Percentiles rank a stretch among this genome's conserved stretches.
phyloP scores from a whole-genome alignment of 345 rosid species.

The Tarenaya hassleriana region DNA sequence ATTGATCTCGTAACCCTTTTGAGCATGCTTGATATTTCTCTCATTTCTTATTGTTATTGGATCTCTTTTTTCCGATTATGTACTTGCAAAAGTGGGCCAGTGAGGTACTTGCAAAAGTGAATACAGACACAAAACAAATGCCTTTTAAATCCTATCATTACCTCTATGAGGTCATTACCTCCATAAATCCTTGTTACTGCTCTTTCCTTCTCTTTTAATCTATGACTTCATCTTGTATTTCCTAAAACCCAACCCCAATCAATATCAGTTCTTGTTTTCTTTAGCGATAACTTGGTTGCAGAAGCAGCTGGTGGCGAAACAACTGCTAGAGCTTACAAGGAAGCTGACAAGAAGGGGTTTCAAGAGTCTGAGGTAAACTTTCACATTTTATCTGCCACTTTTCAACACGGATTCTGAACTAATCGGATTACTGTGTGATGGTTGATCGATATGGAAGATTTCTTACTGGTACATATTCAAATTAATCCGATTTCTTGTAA shows the following conservation, averaged over 20 bases:
- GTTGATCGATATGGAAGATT: not conserved
- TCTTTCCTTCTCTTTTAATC: not conserved
- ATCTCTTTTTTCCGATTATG: constrained; percentile 4
- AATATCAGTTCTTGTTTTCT: not conserved
- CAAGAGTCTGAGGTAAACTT: constrained; percentile 58
- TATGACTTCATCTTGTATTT: not conserved
- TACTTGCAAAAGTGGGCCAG: too few species aligned
- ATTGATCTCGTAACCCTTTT: not conserved
- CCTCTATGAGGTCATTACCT: constrained; percentile 2
- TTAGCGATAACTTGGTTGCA: constrained; percentile 67
- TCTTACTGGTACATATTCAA: not conserved
- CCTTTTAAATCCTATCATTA: not conserved
- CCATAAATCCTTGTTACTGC: not conserved
- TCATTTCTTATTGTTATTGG: constrained; percentile 8
- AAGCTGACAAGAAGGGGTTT: constrained; percentile 65
- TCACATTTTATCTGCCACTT: constrained; percentile 10
- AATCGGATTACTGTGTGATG: not conserved
- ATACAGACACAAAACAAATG: too few species aligned
- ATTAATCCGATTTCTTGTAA: not conserved
- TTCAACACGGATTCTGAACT: not conserved
- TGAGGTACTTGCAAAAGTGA: too few species aligned
- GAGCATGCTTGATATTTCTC: not conserved
- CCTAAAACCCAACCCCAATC: not conserved
- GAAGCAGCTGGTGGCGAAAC: constrained; percentile 82
- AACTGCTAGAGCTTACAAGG: constrained; percentile 46